A percentile compares a stretch with the other conserved stretches of the same genome.
Conservation (phyloP, 2,329 filamentous ascomycete genomes). For the Seiridium cupressi region DNA sequence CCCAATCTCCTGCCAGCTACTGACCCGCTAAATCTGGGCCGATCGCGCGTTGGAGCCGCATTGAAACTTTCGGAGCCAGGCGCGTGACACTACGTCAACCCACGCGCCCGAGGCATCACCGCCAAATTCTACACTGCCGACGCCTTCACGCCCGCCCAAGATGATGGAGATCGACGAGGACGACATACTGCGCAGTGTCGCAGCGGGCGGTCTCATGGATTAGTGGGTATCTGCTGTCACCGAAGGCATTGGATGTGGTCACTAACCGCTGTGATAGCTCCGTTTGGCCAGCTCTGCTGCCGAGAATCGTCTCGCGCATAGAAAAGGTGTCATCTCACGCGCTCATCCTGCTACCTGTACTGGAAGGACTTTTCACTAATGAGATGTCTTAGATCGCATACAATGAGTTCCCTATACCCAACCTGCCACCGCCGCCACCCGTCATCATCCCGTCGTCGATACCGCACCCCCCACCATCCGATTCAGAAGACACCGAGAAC, state of each 20-base stretch:
- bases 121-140: not conserved
- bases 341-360: not conserved
- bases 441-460: constrained; percentile 22
- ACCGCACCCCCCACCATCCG: constrained; percentile 34
- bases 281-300: constrained; percentile 35
- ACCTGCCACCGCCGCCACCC: constrained; percentile 41
- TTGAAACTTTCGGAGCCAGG: not conserved
- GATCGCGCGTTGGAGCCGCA: not conserved
- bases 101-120: not conserved
- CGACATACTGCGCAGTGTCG: constrained; percentile 45
- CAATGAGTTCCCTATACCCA: constrained; percentile 72
- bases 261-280: constrained; percentile 24
- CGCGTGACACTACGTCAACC: constrained; percentile 8
- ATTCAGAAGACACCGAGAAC: constrained; percentile 34
- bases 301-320: constrained; percentile 33
- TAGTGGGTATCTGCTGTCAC: constrained; percentile 41
- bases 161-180: constrained; percentile 59
- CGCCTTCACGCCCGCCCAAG: constrained; percentile 11
- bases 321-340: constrained; percentile 45
- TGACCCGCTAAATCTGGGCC: not conserved
- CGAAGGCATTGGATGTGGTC: not conserved
- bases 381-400: constrained; percentile 61
- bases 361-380: constrained; percentile 12
- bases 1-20: not conserved
- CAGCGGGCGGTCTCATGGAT: constrained; percentile 51